Conservation (phyloP, 352 stramenopile genomes). For the Aphanomyces invadans region DNA sequence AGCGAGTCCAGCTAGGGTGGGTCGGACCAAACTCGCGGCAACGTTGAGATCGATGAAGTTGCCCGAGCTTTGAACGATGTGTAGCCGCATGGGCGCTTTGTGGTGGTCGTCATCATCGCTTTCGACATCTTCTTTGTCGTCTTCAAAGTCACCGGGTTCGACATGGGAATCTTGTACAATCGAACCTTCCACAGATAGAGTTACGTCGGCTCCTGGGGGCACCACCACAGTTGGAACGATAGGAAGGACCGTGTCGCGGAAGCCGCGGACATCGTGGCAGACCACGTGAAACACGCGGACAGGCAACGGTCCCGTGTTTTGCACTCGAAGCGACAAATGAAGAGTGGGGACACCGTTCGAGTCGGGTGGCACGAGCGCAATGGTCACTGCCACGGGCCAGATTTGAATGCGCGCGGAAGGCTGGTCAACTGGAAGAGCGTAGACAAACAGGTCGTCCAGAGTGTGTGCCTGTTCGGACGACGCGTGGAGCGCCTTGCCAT, state of each 20-base stretch:
- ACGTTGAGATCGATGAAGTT: neutral
- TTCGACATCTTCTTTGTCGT: too few relatives aligned
- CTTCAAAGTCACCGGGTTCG: too few relatives aligned
- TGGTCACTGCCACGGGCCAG: neutral
- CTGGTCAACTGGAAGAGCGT: neutral
- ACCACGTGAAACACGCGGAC: constrained; percentile 1
- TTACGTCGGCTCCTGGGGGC: neutral
- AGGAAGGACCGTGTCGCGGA: constrained; percentile 1
- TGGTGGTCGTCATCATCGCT: neutral
- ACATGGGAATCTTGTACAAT: neutral
- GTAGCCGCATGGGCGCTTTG: neutral
- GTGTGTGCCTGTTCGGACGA: neutral
- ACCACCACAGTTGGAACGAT: neutral
- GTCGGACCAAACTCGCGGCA: neutral
- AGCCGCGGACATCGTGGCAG: neutral
- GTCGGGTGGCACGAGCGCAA: neutral
- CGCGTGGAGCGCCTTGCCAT: neutral
- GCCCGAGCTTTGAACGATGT: constrained; percentile 14
- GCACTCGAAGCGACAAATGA: neutral
- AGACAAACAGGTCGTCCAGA: neutral
- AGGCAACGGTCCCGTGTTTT: neutral
- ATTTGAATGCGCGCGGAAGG: neutral
- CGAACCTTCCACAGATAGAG: neutral
- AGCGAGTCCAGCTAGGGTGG: too few relatives aligned
- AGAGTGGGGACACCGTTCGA: constrained; percentile 4